Evolutionary conservation across 768 basidiomycete genomes (phyloP), one percentile per base, ranked within the genome.

Genomic region (Filobasidium floriforme): DNA sequence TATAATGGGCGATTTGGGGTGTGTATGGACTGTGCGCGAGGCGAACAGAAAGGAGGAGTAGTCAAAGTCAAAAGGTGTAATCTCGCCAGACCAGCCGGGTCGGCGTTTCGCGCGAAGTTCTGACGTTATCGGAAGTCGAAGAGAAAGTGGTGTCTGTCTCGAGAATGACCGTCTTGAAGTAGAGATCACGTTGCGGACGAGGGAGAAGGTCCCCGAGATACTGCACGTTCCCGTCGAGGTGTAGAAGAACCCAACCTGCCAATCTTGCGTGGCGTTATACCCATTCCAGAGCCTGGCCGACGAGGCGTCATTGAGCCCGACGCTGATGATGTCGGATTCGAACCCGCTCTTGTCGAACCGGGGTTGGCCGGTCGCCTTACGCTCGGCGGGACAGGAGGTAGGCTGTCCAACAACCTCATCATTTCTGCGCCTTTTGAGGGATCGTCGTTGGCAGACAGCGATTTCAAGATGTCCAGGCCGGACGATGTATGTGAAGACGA

Each of bases 181-280:
- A n/a, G 32, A 37, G 32, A 49, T 49, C 18, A 49, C 46, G 46
- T 49, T 22, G 46, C 46, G 15, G 5, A 2, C 18, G 46, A 49
- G 26, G 54, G 54, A 57, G 54, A 57, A 57, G 54, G 24, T 57
- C 54, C 24, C 24, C 29, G 22, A 4, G 54, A 57, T 19, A 26
- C 3, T 26, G 7, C 54, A 15, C 54, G 54, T 15, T 57, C 54
- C 6, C 54, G 54, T 57, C 54, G 54, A 32, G 54, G 54, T 28
- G 54, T 57, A 57, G 54, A 32, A 7, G 54, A 24, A 28, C 24
- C 29, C 24, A 57, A 24, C 54, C 22, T 57, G 24, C 54, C 54
- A 57, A 57, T 57, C 54, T 57, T 57, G 15, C 54, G 22, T 24
- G 54, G 54, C 24, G 54, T 57, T 14, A 57, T 57, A 7, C 54